Evolutionary conservation across 1,139 yeast species (phyloP).

Genomic region (Debaryomyces coudertii): DNA sequence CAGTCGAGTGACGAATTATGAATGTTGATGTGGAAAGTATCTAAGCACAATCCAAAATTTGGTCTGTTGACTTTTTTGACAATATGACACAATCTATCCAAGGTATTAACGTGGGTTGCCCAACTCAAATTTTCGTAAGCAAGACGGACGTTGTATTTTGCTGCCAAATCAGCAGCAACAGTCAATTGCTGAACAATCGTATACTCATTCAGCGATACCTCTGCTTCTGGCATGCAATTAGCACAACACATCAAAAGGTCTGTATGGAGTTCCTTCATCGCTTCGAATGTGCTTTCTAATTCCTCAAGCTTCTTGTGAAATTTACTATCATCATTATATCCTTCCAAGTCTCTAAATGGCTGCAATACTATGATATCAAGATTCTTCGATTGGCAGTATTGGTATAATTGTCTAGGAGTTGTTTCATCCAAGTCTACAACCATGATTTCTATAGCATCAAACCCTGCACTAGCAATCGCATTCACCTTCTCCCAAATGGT

Average conservation of each 20-base stretch:
- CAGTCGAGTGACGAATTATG: constrained; percentile 8
- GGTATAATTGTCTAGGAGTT: constrained; percentile 12
- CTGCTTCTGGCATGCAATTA: constrained; percentile 12
- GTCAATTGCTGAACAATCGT: constrained; percentile 13
- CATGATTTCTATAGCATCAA: constrained; percentile 16
- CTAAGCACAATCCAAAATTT: constrained; percentile 18
- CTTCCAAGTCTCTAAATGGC: constrained; percentile 18
- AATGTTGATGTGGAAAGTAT: constrained; percentile 15
- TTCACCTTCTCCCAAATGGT: constrained; percentile 9
- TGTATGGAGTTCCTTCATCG: constrained; percentile 13
- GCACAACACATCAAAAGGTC: constrained; percentile 16
- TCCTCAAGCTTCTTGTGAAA: constrained; percentile 12
- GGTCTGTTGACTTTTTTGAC: constrained; percentile 13
- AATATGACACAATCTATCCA: constrained; percentile 12
- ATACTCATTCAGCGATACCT: constrained; percentile 8
- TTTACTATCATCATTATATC: constrained; percentile 9
- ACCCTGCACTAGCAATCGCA: constrained; percentile 13
- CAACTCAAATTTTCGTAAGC: constrained; percentile 17
- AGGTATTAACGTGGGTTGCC: constrained; percentile 13
- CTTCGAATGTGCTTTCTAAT: constrained; percentile 10
- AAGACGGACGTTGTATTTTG: constrained; percentile 10
- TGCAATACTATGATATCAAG: constrained; percentile 13
- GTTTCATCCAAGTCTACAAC: constrained; percentile 13
- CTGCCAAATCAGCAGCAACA: constrained; percentile 15
- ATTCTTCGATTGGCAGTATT: constrained; percentile 4